A percentile compares a stretch with the other conserved stretches of the same genome.
Evolutionary conservation across 2,329 filamentous ascomycete genomes (phyloP).

Genomic region (Ceratocystis diversiconidia): DNA sequence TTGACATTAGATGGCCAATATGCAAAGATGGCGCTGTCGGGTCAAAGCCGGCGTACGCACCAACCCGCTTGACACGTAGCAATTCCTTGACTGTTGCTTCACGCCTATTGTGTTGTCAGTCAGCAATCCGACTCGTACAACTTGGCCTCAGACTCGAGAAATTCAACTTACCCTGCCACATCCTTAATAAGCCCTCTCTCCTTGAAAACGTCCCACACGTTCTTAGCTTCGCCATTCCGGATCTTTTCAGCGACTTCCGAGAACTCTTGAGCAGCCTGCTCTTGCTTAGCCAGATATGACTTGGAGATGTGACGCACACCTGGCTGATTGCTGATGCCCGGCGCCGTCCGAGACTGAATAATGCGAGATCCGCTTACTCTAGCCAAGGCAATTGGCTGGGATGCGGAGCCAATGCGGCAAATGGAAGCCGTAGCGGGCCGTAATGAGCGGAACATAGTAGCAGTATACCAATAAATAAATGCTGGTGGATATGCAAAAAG

Average conservation of each 20-base stretch:
- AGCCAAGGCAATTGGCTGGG: conserved; percentile 4
- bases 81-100: conserved; percentile 44
- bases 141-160: neutral
- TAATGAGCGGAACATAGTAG: conserved; percentile 15
- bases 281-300: conserved; percentile 32
- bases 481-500: neutral
- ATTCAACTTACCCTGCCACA: conserved; percentile 49
- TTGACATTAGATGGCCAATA: conserved; percentile 62
- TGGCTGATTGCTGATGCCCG: neutral
- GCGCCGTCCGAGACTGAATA: neutral
- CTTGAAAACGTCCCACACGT: conserved; percentile 51
- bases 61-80: conserved; percentile 51
- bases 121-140: neutral
- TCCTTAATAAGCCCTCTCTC: conserved; percentile 63
- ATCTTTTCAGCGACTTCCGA: conserved; percentile 33
- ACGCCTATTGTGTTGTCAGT: conserved; percentile 25
- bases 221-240: conserved; percentile 33
- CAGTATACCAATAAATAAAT: neutral
- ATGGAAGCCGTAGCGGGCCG: conserved; percentile 3
- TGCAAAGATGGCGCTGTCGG: conserved; percentile 69
- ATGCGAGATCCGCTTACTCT: neutral
- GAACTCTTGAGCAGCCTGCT: conserved; percentile 35
- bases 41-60: conserved; percentile 69
- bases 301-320: conserved; percentile 28
- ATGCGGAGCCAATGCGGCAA: conserved; percentile 5